Evolutionary conservation across 176 grass and related monocot genomes (phyloP).

Genomic region (Chrysopogon serrulatus): DNA sequence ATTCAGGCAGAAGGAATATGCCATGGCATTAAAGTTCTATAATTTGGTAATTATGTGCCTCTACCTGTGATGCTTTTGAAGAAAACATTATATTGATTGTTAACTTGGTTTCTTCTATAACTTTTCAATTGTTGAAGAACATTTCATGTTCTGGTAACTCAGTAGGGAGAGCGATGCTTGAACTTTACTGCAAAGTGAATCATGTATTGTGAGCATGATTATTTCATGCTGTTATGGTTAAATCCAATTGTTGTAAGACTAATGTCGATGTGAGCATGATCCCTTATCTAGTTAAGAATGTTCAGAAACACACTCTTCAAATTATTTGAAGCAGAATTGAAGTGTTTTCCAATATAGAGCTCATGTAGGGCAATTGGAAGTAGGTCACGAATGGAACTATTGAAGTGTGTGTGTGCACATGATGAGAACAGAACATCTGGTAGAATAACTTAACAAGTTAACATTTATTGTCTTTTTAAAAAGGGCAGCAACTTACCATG

Average conservation of each 20-base stretch:
- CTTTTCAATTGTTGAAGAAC: not conserved
- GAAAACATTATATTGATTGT: not conserved
- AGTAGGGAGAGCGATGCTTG: not conserved
- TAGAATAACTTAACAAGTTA: not conserved
- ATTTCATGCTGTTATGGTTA: not conserved
- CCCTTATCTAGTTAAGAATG: not conserved
- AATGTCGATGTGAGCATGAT: not conserved
- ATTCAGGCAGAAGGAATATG: not conserved
- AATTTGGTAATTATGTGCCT: not conserved
- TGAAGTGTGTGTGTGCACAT: not conserved
- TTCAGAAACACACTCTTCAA: not conserved
- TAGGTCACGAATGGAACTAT: not conserved
- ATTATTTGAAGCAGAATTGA: not conserved
- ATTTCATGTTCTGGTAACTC: not conserved
- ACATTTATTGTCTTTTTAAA: not conserved
- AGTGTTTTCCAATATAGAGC: not conserved
- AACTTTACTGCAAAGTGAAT: not conserved
- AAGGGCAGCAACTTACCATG: not conserved
- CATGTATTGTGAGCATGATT: not conserved
- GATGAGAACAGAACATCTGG: not conserved
- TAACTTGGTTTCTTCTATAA: not conserved
- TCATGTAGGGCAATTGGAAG: not conserved
- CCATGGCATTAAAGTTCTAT: not conserved
- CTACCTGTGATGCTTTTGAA: not conserved
- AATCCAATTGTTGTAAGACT: not conserved